These are phyloP conservation scores for Coriolopsis trogii DNA, from an alignment of 1,284 basidiomycete species.

Conservation along the genomic window DNA sequence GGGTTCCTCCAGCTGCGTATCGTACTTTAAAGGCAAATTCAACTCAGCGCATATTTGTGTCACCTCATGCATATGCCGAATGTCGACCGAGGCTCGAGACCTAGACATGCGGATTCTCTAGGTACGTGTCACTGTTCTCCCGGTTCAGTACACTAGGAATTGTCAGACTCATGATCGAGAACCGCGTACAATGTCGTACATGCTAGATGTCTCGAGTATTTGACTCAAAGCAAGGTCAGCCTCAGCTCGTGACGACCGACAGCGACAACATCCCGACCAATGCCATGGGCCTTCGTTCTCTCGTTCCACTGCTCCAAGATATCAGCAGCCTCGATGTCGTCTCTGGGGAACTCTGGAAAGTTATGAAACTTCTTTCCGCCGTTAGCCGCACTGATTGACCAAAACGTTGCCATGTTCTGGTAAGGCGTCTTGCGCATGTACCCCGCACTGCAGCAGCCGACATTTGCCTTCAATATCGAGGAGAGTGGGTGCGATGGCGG, in stretches of 20 bases:
- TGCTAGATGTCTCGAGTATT: neutral
- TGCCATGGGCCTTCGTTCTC: constrained; percentile 23
- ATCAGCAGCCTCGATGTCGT: constrained; percentile 16
- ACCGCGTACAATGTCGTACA: neutral
- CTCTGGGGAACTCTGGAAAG: constrained; percentile 25
- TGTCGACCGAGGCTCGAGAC: too few relatives aligned
- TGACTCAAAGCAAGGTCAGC: too few relatives aligned
- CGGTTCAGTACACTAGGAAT: too few relatives aligned
- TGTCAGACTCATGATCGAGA: too few relatives aligned
- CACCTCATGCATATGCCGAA: too few relatives aligned
- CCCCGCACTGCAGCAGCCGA: constrained; percentile 26
- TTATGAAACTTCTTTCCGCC: constrained; percentile 16
- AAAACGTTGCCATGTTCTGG: constrained; percentile 25
- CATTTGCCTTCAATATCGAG: too few relatives aligned
- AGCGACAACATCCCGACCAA: constrained; percentile 18
- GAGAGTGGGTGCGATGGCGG: neutral
- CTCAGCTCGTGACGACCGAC: constrained; percentile 15
- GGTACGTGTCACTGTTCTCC: too few relatives aligned
- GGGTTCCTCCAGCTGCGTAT: too few relatives aligned
- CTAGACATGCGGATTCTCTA: too few relatives aligned
- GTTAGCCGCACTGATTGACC: constrained; percentile 21
- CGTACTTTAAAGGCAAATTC: too few relatives aligned
- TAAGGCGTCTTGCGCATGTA: constrained; percentile 18
- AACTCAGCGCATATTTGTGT: too few relatives aligned
- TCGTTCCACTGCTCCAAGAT: constrained; percentile 30